Conservation (phyloP, 129 eudicot species). For the Gnaphalium uliginosum region DNA sequence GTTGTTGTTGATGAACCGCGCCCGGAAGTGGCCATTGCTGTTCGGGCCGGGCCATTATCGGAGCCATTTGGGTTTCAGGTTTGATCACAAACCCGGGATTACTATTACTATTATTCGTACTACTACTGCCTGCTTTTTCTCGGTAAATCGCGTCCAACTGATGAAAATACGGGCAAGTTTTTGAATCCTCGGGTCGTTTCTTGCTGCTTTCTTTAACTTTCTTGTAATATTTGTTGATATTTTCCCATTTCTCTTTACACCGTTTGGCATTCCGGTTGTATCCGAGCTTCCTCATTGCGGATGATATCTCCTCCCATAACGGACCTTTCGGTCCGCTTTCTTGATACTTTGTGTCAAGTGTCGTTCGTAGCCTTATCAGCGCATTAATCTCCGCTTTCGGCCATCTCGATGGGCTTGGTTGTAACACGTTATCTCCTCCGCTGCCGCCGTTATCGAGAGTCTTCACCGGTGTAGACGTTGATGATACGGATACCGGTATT, state of each 20-base stretch:
- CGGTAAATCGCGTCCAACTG: slow-evolving; percentile 81
- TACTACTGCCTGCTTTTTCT: slow-evolving; percentile 42
- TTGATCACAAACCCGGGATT: slow-evolving; percentile 24
- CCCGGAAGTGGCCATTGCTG: slow-evolving; percentile 76
- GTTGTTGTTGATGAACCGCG: slow-evolving; percentile 24
- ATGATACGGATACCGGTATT: slow-evolving; percentile 22
- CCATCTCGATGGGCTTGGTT: slow-evolving; percentile 78
- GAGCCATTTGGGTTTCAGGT: slow-evolving; percentile 46
- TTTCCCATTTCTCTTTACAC: slow-evolving; percentile 98
- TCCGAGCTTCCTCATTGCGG: slow-evolving; percentile 66
- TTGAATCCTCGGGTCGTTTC: slow-evolving; percentile 84
- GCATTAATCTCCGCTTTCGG: slow-evolving; percentile 87
- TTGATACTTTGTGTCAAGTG: slow-evolving; percentile 72
- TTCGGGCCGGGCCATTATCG: slow-evolving; percentile 75
- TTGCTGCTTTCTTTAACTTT: slow-evolving; percentile 94
- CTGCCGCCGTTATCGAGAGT: slow-evolving; percentile 44
- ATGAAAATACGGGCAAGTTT: slow-evolving; percentile 91
- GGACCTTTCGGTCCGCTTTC: slow-evolving; percentile 95
- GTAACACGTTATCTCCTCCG: slow-evolving; percentile 35
- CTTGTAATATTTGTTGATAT: slow-evolving; percentile 92
- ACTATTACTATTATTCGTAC: background rate
- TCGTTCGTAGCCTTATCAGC: slow-evolving; percentile 66
- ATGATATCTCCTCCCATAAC: slow-evolving; percentile 91
- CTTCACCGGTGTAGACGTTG: slow-evolving; percentile 23
- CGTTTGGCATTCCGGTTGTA: slow-evolving; percentile 80